Evolutionary conservation across 2,329 filamentous ascomycete species (phyloP).

Genomic region (Gaeumannomyces sp.): DNA sequence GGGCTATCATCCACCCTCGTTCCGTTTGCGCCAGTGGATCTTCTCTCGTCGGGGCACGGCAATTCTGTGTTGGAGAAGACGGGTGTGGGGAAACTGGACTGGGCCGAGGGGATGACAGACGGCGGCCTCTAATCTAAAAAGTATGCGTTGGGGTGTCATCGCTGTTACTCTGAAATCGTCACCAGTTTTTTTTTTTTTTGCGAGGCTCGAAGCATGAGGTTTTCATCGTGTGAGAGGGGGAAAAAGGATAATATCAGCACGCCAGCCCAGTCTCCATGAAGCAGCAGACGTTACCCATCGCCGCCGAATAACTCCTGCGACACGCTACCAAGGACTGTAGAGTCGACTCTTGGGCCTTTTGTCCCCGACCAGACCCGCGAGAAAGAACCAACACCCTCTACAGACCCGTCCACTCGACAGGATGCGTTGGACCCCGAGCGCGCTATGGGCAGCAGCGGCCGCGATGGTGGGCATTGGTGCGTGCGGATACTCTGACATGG

Average conservation of each 20-base stretch:
- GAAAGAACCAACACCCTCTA: neutral
- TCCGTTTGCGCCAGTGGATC: neutral
- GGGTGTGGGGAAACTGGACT: neutral
- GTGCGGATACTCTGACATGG: neutral
- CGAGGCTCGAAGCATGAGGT: neutral
- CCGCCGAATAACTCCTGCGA: neutral
- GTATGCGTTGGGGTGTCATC: neutral
- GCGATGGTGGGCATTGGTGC: constrained; percentile 8
- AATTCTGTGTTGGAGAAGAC: neutral
- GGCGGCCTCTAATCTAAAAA: neutral
- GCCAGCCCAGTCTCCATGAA: neutral
- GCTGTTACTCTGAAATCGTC: neutral
- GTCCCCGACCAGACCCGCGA: neutral
- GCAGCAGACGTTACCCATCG: neutral
- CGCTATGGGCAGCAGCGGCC: constrained; percentile 4
- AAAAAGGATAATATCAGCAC: neutral
- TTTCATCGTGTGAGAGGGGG: neutral
- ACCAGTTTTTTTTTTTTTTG: neutral
- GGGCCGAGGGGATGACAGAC: neutral
- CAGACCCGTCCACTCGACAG: neutral
- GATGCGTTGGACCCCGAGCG: constrained; percentile 4
- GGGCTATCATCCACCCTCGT: neutral
- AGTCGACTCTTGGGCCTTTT: neutral
- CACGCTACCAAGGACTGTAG: neutral
- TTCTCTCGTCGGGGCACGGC: neutral